Percentiles rank a stretch among this genome's conserved stretches.
These are phyloP conservation scores for Moesziomyces sp. DNA, from an alignment of 1,284 basidiomycete genomes.

Conservation along the genomic window DNA sequence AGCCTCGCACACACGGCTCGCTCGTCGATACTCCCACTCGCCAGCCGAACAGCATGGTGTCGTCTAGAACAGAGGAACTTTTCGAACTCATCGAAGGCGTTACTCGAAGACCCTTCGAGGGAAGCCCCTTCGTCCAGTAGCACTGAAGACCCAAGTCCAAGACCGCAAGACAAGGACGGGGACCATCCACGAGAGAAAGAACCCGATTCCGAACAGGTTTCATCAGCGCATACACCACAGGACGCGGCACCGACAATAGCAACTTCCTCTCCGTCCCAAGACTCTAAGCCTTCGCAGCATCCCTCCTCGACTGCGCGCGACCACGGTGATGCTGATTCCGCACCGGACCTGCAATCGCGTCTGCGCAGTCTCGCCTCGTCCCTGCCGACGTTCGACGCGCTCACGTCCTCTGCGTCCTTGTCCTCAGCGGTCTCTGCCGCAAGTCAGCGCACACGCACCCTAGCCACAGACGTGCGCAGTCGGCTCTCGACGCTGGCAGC, in stretches of 20 bases:
- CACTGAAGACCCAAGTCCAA: background rate
- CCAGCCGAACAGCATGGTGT: no score
- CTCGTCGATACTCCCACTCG: no score
- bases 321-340: background rate
- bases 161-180: no score
- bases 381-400: conserved; percentile 18
- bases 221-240: background rate
- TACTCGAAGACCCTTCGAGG: no score
- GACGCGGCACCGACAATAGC: background rate
- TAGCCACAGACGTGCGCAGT: conserved; percentile 9
- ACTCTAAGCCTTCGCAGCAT: background rate
- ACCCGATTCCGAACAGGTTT: background rate
- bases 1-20: no score
- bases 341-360: conserved; percentile 3
- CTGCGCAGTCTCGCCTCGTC: conserved; percentile 11
- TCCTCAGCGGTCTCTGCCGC: conserved; percentile 2
- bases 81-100: background rate
- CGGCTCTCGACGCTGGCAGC: conserved; percentile 32
- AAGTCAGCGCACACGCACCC: background rate
- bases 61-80: no score
- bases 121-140: background rate
- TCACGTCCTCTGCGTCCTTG: conserved; percentile 18
- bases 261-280: background rate
- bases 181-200: background rate
- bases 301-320: background rate